Percentiles rank a stretch among this genome's conserved stretches.
These are phyloP conservation scores for Eimeria acervulina DNA, from an alignment of 169 alveolate genomes.

Conservation along the genomic window DNA sequence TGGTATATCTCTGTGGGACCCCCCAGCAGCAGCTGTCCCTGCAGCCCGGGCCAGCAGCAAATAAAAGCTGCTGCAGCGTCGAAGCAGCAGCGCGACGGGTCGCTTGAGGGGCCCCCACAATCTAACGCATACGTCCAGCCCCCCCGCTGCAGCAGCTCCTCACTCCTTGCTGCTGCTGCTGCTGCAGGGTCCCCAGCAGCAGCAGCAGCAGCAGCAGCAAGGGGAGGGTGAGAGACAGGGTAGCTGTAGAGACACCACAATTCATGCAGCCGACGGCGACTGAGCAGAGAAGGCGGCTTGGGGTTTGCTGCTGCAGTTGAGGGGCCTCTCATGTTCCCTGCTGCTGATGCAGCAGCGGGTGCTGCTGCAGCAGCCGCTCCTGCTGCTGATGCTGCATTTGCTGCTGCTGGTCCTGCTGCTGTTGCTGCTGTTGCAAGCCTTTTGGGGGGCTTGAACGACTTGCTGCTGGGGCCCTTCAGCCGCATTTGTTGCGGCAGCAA, in stretches of 20 bases:
- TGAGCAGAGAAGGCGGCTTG: not conserved
- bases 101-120: not conserved
- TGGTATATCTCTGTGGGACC: constrained; percentile 1
- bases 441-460: not conserved
- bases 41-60: not conserved
- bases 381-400: not conserved
- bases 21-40: constrained; percentile 27
- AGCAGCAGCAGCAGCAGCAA: constrained; percentile 26
- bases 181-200: no score
- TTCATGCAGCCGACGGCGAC: constrained; percentile 11
- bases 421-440: not conserved
- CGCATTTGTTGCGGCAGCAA: not conserved
- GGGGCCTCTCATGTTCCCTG: no score
- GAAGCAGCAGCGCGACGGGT: constrained; percentile 47
- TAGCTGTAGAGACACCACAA: not conserved
- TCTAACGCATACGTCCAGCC: not conserved
- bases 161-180: not conserved
- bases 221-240: not conserved
- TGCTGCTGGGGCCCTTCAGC: not conserved
- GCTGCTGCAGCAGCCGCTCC: not conserved
- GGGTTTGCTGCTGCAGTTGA: no score
- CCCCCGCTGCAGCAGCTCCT: not conserved
- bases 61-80: not conserved
- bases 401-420: constrained; percentile 23
- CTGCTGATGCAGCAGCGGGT: not conserved